phyloP scores from a whole-genome alignment of 768 basidiomycete genomes.

The Lactarius sanguifluus region DNA sequence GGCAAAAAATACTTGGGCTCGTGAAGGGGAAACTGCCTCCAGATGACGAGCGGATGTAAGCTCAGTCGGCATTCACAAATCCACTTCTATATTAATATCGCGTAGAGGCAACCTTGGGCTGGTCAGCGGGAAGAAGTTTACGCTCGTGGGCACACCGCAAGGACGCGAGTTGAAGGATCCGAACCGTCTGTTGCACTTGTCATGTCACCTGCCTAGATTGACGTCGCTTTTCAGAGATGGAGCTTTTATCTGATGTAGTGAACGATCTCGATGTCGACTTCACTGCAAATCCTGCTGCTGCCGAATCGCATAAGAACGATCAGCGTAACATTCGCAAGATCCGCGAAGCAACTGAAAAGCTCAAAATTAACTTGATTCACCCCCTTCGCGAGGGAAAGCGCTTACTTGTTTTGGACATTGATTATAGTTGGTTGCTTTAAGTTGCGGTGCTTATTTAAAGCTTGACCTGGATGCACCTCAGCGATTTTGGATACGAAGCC shows the following conservation, averaged over 20 bases:
- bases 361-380: constrained; percentile 70
- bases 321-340: constrained; percentile 81
- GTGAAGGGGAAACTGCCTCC: constrained; percentile 80
- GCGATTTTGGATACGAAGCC: constrained; percentile 86
- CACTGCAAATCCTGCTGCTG: constrained; percentile 57
- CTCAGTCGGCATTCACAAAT: constrained; percentile 14
- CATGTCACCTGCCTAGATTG: background rate
- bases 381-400: constrained; percentile 75
- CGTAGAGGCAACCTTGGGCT: constrained; percentile 60
- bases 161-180: constrained; percentile 86
- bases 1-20: constrained; percentile 86
- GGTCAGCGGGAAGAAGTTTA: constrained; percentile 67
- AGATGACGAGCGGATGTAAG: constrained; percentile 66
- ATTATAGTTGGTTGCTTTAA: constrained; percentile 62
- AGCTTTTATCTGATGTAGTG: constrained; percentile 63
- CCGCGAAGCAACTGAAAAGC: constrained; percentile 63
- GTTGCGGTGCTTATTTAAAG: background rate
- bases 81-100: constrained; percentile 7
- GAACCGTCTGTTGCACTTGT: constrained; percentile 42
- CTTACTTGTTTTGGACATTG: constrained; percentile 83
- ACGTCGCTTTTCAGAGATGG: constrained; percentile 47
- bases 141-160: constrained; percentile 82
- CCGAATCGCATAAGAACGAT: constrained; percentile 65
- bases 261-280: constrained; percentile 87
- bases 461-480: constrained; percentile 33